A percentile compares a stretch with the other conserved stretches of the same genome.
Evolutionary conservation across 805 yeast species (phyloP).

Genomic region (Zygosaccharomyces bisporus): DNA sequence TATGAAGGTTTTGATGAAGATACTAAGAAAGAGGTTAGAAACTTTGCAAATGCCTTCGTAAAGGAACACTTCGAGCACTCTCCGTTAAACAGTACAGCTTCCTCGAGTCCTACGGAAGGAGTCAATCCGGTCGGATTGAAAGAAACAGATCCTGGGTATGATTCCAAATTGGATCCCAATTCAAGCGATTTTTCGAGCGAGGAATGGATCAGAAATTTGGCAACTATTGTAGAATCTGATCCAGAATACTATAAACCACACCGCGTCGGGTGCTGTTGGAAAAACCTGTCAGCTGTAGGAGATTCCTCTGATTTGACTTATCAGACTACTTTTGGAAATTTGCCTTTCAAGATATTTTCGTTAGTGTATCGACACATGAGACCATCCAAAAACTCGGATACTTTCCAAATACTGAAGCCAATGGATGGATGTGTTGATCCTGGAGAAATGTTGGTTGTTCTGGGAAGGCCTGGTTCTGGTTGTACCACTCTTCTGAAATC

Average conservation of each 20-base stretch:
- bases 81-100: not conserved
- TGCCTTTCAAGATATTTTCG: constrained; percentile 32
- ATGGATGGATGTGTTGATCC: constrained; percentile 62
- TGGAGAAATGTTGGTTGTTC: constrained; percentile 64
- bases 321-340: constrained; percentile 55
- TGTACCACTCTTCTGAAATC: constrained; percentile 66
- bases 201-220: constrained; percentile 64
- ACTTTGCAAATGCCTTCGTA: not conserved
- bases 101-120: constrained; percentile 11
- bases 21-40: not conserved
- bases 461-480: constrained; percentile 76
- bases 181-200: constrained; percentile 54
- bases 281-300: constrained; percentile 58
- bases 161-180: constrained; percentile 54
- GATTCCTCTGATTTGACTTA: constrained; percentile 65
- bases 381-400: constrained; percentile 26
- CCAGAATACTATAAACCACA: constrained; percentile 62
- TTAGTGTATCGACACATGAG: constrained; percentile 22
- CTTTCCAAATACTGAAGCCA: constrained; percentile 54
- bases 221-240: constrained; percentile 50
- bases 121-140: constrained; percentile 27
- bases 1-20: constrained; percentile 2
- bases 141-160: constrained; percentile 24
- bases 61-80: not conserved
- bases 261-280: constrained; percentile 56